Conservation (phyloP, 116 monocot species). For the Cymodocea nodosa region DNA sequence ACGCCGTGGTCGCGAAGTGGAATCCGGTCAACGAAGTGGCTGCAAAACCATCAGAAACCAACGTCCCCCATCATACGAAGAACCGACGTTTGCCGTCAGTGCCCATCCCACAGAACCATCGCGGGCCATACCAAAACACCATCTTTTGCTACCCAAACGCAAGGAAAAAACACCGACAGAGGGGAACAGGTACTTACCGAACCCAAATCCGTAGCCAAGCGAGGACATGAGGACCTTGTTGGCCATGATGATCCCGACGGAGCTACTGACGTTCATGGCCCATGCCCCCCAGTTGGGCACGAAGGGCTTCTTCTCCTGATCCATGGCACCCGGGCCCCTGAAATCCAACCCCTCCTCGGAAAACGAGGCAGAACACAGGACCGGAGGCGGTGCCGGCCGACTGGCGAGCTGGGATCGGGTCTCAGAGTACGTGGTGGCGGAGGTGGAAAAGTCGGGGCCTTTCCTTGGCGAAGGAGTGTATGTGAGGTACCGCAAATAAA, state of each 20-base stretch:
- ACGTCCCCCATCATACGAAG: not conserved
- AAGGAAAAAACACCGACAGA: not conserved
- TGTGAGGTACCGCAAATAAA: too few relatives aligned
- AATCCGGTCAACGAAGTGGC: slow-evolving; percentile 91
- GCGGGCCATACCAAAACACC: not conserved
- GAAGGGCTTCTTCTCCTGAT: slow-evolving; percentile 70
- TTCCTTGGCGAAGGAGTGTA: too few relatives aligned
- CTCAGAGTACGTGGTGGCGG: too few relatives aligned
- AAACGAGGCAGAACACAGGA: too few relatives aligned
- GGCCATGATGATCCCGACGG: slow-evolving; percentile 93
- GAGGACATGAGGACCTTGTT: slow-evolving; percentile 98
- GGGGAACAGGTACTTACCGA: slow-evolving; percentile 27
- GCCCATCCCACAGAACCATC: not conserved
- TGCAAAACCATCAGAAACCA: slow-evolving; percentile 10
- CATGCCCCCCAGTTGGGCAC: slow-evolving; percentile 80
- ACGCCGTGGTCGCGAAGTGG: slow-evolving; percentile 79
- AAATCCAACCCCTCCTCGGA: too few relatives aligned
- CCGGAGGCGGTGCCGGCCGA: too few relatives aligned
- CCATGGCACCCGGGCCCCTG: slow-evolving; percentile 16
- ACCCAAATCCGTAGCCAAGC: slow-evolving; percentile 71
- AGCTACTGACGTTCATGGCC: slow-evolving; percentile 96
- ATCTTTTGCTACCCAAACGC: not conserved
- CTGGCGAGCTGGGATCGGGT: too few relatives aligned
- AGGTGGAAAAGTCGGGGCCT: too few relatives aligned
- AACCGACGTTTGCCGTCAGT: not conserved